phyloP scores from a whole-genome alignment of 2,329 filamentous ascomycete species.

The Pezicula radicicola region DNA sequence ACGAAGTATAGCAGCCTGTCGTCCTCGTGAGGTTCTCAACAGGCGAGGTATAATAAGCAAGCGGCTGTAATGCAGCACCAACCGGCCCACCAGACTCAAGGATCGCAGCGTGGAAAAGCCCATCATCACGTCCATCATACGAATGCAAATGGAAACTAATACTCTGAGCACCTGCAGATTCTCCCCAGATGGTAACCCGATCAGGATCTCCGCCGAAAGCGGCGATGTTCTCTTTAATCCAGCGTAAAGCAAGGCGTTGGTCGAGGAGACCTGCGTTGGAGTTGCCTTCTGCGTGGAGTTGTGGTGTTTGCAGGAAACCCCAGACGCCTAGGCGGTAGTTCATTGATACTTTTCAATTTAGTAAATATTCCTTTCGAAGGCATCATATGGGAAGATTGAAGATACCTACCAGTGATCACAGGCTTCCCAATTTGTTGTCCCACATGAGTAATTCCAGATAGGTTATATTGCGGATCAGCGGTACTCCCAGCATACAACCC shows the following conservation, averaged over 20 bases:
- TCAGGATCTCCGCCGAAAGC: conserved; percentile 39
- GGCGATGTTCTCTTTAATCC: conserved; percentile 55
- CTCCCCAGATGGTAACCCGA: conserved; percentile 37
- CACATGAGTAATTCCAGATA: conserved; percentile 57
- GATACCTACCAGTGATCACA: conserved; percentile 39
- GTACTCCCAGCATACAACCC: conserved; percentile 48
- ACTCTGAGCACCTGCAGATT: conserved; percentile 38
- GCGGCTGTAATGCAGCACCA: conserved; percentile 15
- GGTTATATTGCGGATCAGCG: conserved; percentile 57
- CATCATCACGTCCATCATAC: conserved; percentile 51
- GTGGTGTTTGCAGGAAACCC: conserved; percentile 60
- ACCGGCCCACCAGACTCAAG: conserved; percentile 43
- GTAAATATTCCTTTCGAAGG: neutral
- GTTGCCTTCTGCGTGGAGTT: conserved; percentile 47
- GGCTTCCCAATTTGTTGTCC: conserved; percentile 49
- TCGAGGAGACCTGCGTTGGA: conserved; percentile 63
- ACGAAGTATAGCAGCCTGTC: conserved; percentile 15
- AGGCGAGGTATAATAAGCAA: conserved; percentile 27
- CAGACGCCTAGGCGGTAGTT: conserved; percentile 61
- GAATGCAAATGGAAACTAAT: conserved; percentile 52
- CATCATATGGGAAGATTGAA: too few species aligned
- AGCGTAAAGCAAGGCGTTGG: conserved; percentile 49
- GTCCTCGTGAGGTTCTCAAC: conserved; percentile 32
- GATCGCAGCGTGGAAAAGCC: conserved; percentile 50
- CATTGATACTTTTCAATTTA: conserved; percentile 40